These are phyloP conservation scores for Sporisorium exsertum DNA, from an alignment of 1,284 basidiomycete genomes.

Conservation along the genomic window DNA sequence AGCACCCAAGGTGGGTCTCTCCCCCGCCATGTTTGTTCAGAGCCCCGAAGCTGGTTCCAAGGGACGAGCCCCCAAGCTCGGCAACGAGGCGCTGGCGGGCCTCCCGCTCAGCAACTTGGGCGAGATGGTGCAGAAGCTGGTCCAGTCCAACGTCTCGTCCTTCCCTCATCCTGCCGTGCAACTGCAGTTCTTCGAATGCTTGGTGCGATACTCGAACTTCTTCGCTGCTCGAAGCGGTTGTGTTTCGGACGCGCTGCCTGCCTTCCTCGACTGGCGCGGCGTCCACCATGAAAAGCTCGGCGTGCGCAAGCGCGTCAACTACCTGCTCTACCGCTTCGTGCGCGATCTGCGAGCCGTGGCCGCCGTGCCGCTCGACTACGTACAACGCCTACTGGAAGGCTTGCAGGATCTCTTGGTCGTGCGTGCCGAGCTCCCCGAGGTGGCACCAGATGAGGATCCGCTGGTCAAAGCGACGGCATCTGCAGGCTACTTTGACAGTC, in stretches of 20 bases:
- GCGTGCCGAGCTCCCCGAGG: conserved; percentile 71
- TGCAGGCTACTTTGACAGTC: conserved; percentile 84
- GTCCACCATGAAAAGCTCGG: conserved; percentile 82
- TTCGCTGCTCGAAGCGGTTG: conserved; percentile 86
- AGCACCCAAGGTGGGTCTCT: conserved; percentile 62
- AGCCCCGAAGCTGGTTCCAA: conserved; percentile 56
- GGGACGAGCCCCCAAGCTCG: conserved; percentile 54
- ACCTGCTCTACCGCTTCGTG: conserved; percentile 93
- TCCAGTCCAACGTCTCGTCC: conserved; percentile 83
- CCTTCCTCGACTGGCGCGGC: conserved; percentile 90
- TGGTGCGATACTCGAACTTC: conserved; percentile 92
- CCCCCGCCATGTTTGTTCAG: conserved; percentile 63
- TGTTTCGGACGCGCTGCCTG: conserved; percentile 79
- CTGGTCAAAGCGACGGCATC: conserved; percentile 83
- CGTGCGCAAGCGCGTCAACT: conserved; percentile 85
- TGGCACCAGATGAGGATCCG: conserved; percentile 74
- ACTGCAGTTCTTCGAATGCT: conserved; percentile 93
- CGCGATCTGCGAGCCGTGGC: conserved; percentile 78
- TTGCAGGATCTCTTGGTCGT: conserved; percentile 73
- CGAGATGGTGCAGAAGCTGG: conserved; percentile 85
- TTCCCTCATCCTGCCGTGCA: conserved; percentile 90
- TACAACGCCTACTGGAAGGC: conserved; percentile 70
- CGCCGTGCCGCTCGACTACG: conserved; percentile 82
- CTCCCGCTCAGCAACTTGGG: conserved; percentile 88
- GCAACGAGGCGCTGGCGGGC: conserved; percentile 49